Evolutionary conservation across 768 basidiomycete species (phyloP).

Genomic region (Pleurotus ostreatus): DNA sequence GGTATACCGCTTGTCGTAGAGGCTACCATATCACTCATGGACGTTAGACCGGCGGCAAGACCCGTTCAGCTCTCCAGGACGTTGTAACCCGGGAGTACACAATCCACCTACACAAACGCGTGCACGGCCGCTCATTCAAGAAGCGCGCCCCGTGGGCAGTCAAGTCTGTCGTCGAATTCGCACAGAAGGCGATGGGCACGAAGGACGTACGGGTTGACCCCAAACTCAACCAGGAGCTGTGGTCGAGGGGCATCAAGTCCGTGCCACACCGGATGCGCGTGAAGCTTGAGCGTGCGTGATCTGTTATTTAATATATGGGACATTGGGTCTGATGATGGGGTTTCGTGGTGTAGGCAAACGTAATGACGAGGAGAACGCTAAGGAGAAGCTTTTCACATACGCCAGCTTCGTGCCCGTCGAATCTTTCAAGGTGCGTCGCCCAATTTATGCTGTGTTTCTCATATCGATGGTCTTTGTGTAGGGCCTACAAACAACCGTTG

Average conservation of each 20-base stretch:
- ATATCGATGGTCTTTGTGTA: conserved; percentile 23
- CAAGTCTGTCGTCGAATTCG: conserved; percentile 91
- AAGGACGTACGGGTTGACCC: conserved; percentile 92
- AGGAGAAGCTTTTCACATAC: conserved; percentile 96
- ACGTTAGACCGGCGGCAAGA: conserved; percentile 69
- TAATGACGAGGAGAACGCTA: conserved; percentile 98
- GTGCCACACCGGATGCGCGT: conserved; percentile 91
- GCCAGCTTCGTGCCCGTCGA: conserved; percentile 75
- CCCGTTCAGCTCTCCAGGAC: conserved; percentile 94
- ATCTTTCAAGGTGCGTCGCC: conserved; percentile 74
- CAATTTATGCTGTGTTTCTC: neutral
- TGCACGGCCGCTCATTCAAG: conserved; percentile 92
- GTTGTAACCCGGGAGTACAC: conserved; percentile 99
- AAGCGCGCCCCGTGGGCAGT: conserved; percentile 96
- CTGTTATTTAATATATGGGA: conserved; percentile 10
- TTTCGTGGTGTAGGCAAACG: conserved; percentile 68
- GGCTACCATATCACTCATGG: neutral
- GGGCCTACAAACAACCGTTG: conserved; percentile 82
- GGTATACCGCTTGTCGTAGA: conserved; percentile 27
- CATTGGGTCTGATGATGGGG: neutral
- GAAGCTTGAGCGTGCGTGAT: conserved; percentile 82
- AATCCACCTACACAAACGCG: conserved; percentile 93
- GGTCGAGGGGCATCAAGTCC: conserved; percentile 91
- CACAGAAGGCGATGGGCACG: conserved; percentile 94
- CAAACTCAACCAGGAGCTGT: conserved; percentile 93